phyloP scores from a whole-genome alignment of 805 yeast species.

The Candida insectalens region DNA sequence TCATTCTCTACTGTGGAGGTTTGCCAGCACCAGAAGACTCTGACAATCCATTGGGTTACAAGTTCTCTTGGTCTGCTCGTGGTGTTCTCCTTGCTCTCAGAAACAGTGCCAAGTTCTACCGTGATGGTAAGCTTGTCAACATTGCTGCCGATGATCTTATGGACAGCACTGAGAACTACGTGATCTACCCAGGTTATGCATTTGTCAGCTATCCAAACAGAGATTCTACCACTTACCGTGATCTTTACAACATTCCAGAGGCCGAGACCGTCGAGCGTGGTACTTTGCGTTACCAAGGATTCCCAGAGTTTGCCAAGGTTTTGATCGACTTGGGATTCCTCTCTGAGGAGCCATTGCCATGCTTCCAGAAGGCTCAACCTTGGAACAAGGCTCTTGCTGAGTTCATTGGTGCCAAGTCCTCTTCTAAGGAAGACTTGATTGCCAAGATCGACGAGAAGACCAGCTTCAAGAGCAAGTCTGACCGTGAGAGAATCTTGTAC shows the following conservation, averaged over 20 bases:
- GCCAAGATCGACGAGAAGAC: conserved; percentile 72
- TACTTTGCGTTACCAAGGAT: conserved; percentile 95
- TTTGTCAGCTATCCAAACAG: conserved; percentile 96
- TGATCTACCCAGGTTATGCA: conserved; percentile 91
- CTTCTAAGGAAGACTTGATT: conserved; percentile 62
- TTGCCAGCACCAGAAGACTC: conserved; percentile 97
- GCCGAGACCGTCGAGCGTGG: conserved; percentile 97
- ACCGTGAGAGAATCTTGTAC: conserved; percentile 74
- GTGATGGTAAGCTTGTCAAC: conserved; percentile 73
- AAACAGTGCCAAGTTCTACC: conserved; percentile 84
- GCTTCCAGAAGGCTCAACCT: conserved; percentile 46
- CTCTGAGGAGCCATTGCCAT: conserved; percentile 59
- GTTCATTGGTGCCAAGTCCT: conserved; percentile 65
- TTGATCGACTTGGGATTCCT: conserved; percentile 91
- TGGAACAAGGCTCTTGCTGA: conserved; percentile 86
- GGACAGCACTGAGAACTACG: conserved; percentile 92
- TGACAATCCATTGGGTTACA: conserved; percentile 96
- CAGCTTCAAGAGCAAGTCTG: conserved; percentile 69
- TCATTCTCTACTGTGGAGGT: conserved; percentile 97
- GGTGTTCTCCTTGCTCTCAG: conserved; percentile 94
- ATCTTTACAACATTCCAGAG: conserved; percentile 90
- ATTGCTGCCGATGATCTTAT: conserved; percentile 85
- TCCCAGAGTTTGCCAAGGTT: conserved; percentile 95
- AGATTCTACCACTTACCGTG: conserved; percentile 91
- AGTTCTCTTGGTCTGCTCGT: conserved; percentile 98